A percentile compares a stretch with the other conserved stretches of the same genome.
Conservation (phyloP, 208 protist genomes). For the Leishmania braziliensis region DNA sequence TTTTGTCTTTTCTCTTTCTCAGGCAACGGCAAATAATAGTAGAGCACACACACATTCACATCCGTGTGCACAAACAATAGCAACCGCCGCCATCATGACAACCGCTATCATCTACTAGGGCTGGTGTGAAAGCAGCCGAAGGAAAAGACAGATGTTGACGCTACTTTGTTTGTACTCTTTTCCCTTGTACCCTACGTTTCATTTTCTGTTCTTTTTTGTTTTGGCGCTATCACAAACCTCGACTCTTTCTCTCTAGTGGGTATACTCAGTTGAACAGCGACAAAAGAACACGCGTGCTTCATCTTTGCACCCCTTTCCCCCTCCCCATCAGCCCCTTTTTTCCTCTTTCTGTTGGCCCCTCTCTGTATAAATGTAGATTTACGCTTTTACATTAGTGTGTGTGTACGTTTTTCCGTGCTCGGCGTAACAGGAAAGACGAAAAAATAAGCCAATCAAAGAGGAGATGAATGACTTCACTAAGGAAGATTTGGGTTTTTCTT, state of each 20-base stretch:
- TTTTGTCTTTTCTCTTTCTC: not conserved
- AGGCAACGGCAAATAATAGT: not conserved
- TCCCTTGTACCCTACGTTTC: not conserved
- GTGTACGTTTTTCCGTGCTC: not conserved
- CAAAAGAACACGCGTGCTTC: not conserved
- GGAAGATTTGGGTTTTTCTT: not conserved
- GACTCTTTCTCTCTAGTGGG: not conserved
- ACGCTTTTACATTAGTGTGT: not conserved
- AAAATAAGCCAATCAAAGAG: too few species aligned
- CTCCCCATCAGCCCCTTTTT: not conserved
- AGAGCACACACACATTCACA: not conserved
- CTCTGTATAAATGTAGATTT: conserved; percentile 1
- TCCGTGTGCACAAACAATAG: not conserved
- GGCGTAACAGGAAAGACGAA: not conserved
- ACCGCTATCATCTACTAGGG: not conserved
- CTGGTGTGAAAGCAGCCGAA: not conserved
- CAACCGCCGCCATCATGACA: not conserved
- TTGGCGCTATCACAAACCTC: not conserved
- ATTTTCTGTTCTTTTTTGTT: not conserved
- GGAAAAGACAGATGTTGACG: not conserved
- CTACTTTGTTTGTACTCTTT: not conserved
- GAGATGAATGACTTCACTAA: not conserved
- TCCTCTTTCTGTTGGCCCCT: not conserved
- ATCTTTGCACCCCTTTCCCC: not conserved
- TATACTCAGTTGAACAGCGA: not conserved